Evolutionary conservation across 2,329 filamentous ascomycete species (phyloP).

Genomic region (Talaromyces sp.): DNA sequence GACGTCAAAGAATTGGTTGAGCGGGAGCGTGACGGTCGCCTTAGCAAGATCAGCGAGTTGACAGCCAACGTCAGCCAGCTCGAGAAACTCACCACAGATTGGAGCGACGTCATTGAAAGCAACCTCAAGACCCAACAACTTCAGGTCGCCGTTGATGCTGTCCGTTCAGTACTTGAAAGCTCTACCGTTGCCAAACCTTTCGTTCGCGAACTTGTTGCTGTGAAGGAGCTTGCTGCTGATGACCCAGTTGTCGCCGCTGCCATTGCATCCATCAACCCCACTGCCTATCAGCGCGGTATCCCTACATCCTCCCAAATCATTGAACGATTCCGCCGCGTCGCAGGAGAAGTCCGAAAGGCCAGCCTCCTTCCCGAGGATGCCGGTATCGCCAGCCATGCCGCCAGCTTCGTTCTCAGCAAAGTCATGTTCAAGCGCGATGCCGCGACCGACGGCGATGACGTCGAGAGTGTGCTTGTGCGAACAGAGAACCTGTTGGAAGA

Average conservation of each 20-base stretch:
- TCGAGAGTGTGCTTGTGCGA: constrained; percentile 86
- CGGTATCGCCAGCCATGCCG: constrained; percentile 89
- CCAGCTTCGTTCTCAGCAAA: constrained; percentile 84
- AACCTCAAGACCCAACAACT: constrained; percentile 95
- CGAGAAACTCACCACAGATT: constrained; percentile 80
- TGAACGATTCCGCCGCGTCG: constrained; percentile 92
- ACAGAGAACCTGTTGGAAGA: constrained; percentile 90
- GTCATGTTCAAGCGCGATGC: constrained; percentile 94
- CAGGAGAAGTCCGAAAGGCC: constrained; percentile 89
- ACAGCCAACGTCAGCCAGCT: constrained; percentile 74
- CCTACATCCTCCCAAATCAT: constrained; percentile 80
- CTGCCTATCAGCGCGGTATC: constrained; percentile 88
- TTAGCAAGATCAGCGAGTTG: constrained; percentile 80
- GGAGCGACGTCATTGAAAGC: constrained; percentile 84
- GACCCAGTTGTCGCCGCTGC: constrained; percentile 87
- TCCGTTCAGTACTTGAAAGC: constrained; percentile 77
- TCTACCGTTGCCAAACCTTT: constrained; percentile 76
- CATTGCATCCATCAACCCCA: constrained; percentile 92
- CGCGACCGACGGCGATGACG: constrained; percentile 77
- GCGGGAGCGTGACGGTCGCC: constrained; percentile 77
- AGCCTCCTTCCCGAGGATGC: constrained; percentile 88
- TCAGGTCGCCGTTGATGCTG: constrained; percentile 90
- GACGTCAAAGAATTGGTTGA: constrained; percentile 81
- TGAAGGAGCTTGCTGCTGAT: constrained; percentile 84
- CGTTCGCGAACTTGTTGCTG: constrained; percentile 83